phyloP scores from a whole-genome alignment of 2,329 filamentous ascomycete species.

The Sporothrix variecibatus region DNA sequence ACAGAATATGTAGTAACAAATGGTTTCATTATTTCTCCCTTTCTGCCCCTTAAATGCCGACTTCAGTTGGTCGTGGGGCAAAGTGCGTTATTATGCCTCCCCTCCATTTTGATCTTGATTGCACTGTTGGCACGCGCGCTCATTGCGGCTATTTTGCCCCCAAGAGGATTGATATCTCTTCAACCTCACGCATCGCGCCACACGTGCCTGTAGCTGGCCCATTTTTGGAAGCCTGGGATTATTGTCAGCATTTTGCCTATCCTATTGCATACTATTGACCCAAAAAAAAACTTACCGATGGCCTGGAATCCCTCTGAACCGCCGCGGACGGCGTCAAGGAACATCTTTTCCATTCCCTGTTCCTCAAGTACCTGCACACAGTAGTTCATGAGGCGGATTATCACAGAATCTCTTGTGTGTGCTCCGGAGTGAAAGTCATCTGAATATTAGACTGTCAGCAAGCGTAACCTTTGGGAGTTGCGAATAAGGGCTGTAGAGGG shows the following conservation, averaged over 20 bases:
- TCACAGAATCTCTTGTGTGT: slow-evolving; percentile 51
- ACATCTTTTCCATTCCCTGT: slow-evolving; percentile 56
- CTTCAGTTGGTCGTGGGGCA: not conserved
- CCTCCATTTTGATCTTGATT: not conserved
- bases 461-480: not conserved
- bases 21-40: not conserved
- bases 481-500: not conserved
- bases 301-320: slow-evolving; percentile 53
- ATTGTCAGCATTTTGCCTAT: not conserved
- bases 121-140: not conserved
- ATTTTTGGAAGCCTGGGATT: slow-evolving; percentile 44
- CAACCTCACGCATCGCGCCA: slow-evolving; percentile 46
- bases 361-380: slow-evolving; percentile 51
- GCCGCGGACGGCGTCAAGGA: slow-evolving; percentile 57
- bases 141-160: not conserved
- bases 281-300: slow-evolving; percentile 47
- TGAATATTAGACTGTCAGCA: slow-evolving; percentile 31
- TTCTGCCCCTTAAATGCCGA: not conserved
- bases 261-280: not conserved
- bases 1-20: not conserved
- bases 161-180: not conserved
- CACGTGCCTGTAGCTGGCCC: slow-evolving; percentile 59
- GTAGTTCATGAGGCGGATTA: slow-evolving; percentile 55
- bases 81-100: not conserved
- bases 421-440: slow-evolving; percentile 48